Evolutionary conservation across 768 basidiomycete genomes (phyloP).

Genomic region (Leucogyrophana mollusca): DNA sequence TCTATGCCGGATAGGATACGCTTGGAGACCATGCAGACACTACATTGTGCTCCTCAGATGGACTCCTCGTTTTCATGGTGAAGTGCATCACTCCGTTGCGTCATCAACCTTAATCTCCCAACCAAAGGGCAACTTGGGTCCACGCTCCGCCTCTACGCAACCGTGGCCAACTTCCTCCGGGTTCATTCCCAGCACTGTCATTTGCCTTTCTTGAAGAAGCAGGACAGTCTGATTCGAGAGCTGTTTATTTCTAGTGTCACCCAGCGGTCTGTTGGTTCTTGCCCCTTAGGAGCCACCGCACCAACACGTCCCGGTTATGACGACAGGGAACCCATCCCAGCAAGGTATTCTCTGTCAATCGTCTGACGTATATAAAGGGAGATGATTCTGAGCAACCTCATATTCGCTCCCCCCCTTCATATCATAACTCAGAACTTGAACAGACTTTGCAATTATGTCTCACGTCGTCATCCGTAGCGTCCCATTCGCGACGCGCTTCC

Average conservation of each 20-base stretch:
- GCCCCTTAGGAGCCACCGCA: neutral
- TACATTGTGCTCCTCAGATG: neutral
- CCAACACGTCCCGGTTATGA: neutral
- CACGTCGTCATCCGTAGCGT: slow-evolving; percentile 34
- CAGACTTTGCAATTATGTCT: slow-evolving; percentile 31
- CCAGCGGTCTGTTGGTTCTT: neutral
- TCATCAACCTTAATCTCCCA: too few relatives aligned
- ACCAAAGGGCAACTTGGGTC: neutral
- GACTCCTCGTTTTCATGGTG: neutral
- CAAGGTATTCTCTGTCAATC: slow-evolving; percentile 1
- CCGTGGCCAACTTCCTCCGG: neutral
- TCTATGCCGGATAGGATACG: neutral
- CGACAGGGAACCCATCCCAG: neutral
- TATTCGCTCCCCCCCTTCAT: neutral
- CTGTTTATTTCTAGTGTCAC: neutral
- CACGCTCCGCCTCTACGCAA: neutral
- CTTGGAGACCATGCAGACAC: neutral
- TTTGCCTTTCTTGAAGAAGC: neutral
- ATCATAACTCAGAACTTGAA: neutral
- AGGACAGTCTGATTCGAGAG: neutral
- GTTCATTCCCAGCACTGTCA: slow-evolving; percentile 1
- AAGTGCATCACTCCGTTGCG: neutral
- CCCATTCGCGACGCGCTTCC: slow-evolving; percentile 46
- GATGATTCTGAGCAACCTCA: neutral
- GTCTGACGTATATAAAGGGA: slow-evolving; percentile 16